Conservation (phyloP, 1,284 basidiomycete genomes). For the Volvariella volvacea region DNA sequence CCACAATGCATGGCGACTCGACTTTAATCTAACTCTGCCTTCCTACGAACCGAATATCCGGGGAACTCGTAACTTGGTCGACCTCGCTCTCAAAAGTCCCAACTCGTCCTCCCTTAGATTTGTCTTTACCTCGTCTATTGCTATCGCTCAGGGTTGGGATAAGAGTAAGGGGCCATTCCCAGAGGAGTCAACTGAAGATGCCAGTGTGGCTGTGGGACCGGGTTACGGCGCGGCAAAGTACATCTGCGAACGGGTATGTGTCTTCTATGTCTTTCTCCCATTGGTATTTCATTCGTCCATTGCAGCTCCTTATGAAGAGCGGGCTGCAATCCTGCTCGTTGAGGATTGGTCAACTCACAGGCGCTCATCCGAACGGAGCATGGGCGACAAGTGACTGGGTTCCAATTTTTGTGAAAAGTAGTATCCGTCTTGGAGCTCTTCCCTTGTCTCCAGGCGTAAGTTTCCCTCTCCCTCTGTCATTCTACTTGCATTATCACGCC, state of each 20-base stretch:
- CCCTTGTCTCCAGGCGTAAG: conserved; percentile 9
- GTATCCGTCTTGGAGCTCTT: conserved; percentile 12
- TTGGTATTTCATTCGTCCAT: too few relatives aligned
- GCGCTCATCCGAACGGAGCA: conserved; percentile 13
- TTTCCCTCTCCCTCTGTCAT: not conserved
- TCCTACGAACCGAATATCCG: conserved; percentile 28
- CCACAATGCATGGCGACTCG: conserved; percentile 36
- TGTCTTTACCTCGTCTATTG: conserved; percentile 15
- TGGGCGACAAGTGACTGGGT: conserved; percentile 18
- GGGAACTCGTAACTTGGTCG: conserved; percentile 31
- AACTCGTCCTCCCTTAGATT: conserved; percentile 11
- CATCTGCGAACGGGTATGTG: conserved; percentile 10
- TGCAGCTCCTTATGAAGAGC: conserved; percentile 10
- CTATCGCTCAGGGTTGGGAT: conserved; percentile 11
- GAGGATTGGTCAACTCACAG: conserved; percentile 15
- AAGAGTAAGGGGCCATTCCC: conserved; percentile 7
- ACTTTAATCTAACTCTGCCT: conserved; percentile 31
- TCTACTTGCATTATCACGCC: not conserved
- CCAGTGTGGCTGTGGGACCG: conserved; percentile 7
- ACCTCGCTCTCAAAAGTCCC: conserved; percentile 28
- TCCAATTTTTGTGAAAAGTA: conserved; percentile 15
- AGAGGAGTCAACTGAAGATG: conserved; percentile 9
- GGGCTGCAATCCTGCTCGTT: conserved; percentile 12
- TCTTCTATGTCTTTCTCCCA: too few relatives aligned
- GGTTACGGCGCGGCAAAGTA: conserved; percentile 15